Percentiles rank a stretch among this genome's conserved stretches.
phyloP scores from a whole-genome alignment of 129 eudicot genomes.

The Pulicaria dysenterica region DNA sequence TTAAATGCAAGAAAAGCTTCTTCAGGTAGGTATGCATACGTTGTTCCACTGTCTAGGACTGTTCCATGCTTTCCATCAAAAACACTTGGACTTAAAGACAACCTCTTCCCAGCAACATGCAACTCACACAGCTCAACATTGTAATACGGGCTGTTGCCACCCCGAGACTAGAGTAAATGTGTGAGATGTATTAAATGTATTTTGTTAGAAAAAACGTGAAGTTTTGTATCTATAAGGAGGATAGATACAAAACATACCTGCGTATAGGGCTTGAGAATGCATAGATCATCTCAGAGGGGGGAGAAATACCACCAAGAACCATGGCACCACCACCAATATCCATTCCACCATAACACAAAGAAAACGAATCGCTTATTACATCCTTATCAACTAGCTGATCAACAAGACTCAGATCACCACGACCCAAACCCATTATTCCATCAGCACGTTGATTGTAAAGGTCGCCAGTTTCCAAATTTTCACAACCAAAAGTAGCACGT shows the following conservation, averaged over 20 bases:
- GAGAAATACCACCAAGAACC: constrained; percentile 89
- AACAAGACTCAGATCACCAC: constrained; percentile 85
- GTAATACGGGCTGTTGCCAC: constrained; percentile 99
- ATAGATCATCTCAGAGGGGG: constrained; percentile 73
- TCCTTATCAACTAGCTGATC: constrained; percentile 94
- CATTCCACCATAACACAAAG: constrained; percentile 98
- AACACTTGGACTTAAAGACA: constrained; percentile 56
- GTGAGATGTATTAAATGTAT: constrained; percentile 83
- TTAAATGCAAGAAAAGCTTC: constrained; percentile 80
- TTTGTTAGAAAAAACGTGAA: constrained; percentile 48
- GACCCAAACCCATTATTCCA: constrained; percentile 99
- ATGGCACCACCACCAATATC: constrained; percentile 97
- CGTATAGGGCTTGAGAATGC: constrained; percentile 79
- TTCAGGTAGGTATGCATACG: constrained; percentile 92
- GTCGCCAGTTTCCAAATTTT: constrained; percentile 88
- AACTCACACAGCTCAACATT: constrained; percentile 90
- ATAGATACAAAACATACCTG: constrained; percentile 64
- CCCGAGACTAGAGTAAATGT: constrained; percentile 99
- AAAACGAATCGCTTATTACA: constrained; percentile 85
- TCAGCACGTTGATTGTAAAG: constrained; percentile 93
- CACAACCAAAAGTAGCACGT: constrained; percentile 91
- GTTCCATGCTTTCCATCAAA: constrained; percentile 91
- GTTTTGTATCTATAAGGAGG: constrained; percentile 37
- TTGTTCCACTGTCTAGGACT: constrained; percentile 88
- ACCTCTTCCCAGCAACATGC: constrained; percentile 86